Conservation (phyloP, 306 rosid species). For the Vachellia pachyceras region DNA sequence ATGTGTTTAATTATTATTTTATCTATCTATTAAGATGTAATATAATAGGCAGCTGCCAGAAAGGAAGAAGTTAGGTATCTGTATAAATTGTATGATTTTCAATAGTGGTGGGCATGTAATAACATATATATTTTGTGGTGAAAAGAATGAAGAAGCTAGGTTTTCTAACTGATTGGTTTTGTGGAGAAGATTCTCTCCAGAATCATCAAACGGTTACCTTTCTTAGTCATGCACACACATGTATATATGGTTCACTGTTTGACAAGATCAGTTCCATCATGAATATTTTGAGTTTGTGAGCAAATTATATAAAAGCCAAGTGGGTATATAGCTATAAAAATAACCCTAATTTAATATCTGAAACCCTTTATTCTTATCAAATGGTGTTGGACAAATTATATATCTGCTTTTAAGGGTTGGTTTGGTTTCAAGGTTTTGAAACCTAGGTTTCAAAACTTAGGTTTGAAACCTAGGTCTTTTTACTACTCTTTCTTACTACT, state of each 20-base stretch:
- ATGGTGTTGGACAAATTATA: slow-evolving; percentile 41
- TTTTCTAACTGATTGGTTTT: slow-evolving; percentile 31
- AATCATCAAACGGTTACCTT: slow-evolving; percentile 30
- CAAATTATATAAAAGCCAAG: slow-evolving; percentile 21
- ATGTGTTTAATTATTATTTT: neutral
- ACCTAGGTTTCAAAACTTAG: too few relatives aligned
- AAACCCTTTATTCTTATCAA: slow-evolving; percentile 41
- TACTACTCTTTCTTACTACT: too few relatives aligned
- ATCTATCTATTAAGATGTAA: neutral
- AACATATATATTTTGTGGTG: neutral
- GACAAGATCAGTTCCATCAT: slow-evolving; percentile 34
- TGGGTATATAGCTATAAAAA: neutral
- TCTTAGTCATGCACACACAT: neutral
- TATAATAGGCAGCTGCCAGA: neutral
- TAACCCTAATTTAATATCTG: slow-evolving; percentile 3
- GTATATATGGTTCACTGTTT: neutral
- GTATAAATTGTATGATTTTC: neutral
- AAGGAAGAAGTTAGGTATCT: neutral
- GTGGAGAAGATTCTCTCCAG: slow-evolving; percentile 19
- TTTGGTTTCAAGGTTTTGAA: too few relatives aligned
- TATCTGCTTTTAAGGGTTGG: slow-evolving; percentile 46
- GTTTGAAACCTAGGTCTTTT: too few relatives aligned
- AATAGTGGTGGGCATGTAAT: neutral
- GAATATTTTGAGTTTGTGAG: slow-evolving; percentile 8
- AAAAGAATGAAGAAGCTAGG: too few relatives aligned